Base-by-base conservation (phyloP, 169 alveolate species). In the Cryptosporidium viatorum region DNA sequence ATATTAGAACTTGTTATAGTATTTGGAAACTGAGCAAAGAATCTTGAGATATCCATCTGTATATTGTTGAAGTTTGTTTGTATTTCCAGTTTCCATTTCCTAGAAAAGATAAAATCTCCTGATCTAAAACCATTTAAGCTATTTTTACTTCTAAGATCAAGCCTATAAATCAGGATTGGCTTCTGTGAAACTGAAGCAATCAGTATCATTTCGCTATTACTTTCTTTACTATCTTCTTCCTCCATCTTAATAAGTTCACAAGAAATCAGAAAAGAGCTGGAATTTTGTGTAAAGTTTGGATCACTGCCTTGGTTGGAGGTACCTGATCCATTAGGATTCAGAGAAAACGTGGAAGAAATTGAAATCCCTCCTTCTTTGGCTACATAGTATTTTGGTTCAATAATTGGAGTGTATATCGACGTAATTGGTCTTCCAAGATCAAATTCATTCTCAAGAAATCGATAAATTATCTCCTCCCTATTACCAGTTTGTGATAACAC, bases 391-490 rank as follows among this genome's bases (percentile, higher is more conserved):
- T 60, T 65, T 29, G 89, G 89, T 8, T 80, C 89, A n/a, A 80
- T 59, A 62, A 80, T 62, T 16, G 89, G 89, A 26, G 89, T 62
- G 7, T 43, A 41, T 8, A 65, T 14, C 2, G 69, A 80, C 10
- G 89, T 80, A 1, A 80, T 62, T 60, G 89, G 89, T 21, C 89
- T 59, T 26, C 89, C 89, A n/a, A 80, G 51, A 37, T 80, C 89
- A 62, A 80, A 80, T 55, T 80, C 89, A 31, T 35, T 37, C 37
- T 80, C 89, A 1, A 80, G 43, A 10, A 80, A 65, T 62, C 75
- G 39, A 26, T 59, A 80, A 26, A 80, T 80, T 14, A 55, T 80
- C 35, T 80, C 75, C 21, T 80, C 89, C 18, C 26, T 35, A 26
- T 23, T 59, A 1, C 70, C 55, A 37, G 43, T 26, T 8, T 21